Percentiles rank a stretch among this genome's conserved stretches.
Evolutionary conservation across 1,284 basidiomycete genomes (phyloP).

Genomic region (Ganoderma lucidum): DNA sequence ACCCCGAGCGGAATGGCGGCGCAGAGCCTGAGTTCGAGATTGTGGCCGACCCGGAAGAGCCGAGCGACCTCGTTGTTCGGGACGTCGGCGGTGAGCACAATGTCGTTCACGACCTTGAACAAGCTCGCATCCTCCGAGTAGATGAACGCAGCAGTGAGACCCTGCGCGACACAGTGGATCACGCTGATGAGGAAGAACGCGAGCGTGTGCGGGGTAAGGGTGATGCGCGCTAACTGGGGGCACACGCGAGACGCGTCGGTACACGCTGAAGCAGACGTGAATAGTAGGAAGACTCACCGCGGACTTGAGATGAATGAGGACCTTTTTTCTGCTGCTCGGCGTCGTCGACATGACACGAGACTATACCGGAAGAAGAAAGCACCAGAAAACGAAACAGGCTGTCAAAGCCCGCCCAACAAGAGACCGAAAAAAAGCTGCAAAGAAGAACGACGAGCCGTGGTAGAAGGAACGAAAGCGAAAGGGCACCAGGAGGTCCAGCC

Average conservation of each 20-base stretch:
- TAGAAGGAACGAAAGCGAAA: constrained; percentile 15
- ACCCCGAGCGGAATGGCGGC: constrained; percentile 48
- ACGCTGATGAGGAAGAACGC: constrained; percentile 55
- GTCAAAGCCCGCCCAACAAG: constrained; percentile 29
- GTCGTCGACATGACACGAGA: constrained; percentile 7
- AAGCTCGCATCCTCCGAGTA: constrained; percentile 55
- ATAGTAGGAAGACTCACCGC: constrained; percentile 20
- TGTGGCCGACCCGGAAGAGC: constrained; percentile 43
- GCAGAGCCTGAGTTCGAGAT: constrained; percentile 54
- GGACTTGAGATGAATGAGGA: constrained; percentile 24
- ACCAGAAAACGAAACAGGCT: constrained; percentile 19
- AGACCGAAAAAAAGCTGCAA: constrained; percentile 12
- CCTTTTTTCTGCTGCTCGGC: constrained; percentile 14
- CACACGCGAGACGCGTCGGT: background rate
- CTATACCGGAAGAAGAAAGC: background rate
- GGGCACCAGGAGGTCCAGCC: constrained; percentile 20
- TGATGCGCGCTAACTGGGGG: constrained; percentile 44
- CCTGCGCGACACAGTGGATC: constrained; percentile 44
- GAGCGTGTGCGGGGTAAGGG: constrained; percentile 47
- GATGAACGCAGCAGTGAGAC: constrained; percentile 56
- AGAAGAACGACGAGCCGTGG: background rate
- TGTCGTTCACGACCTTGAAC: constrained; percentile 45
- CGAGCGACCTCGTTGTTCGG: constrained; percentile 50
- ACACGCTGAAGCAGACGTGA: background rate
- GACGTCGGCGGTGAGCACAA: constrained; percentile 49